Conservation (phyloP, 345 rosid genomes). For the Brassica cretica region DNA sequence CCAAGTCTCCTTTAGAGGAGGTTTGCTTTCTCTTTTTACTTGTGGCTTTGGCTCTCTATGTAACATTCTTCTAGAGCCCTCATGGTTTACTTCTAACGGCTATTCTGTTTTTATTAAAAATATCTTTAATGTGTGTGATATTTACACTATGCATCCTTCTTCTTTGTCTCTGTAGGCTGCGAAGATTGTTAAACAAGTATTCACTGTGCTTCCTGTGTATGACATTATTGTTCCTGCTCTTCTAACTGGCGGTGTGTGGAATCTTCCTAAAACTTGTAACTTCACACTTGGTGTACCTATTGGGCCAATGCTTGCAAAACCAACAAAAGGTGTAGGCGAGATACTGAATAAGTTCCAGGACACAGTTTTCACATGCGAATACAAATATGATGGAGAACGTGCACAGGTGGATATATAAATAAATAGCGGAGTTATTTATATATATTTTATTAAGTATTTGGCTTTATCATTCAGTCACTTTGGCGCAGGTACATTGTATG, state of each 20-base stretch:
- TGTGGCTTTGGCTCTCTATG: slow-evolving; percentile 15
- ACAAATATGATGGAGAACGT: slow-evolving; percentile 97
- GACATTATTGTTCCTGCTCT: slow-evolving; percentile 86
- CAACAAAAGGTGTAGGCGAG: slow-evolving; percentile 81
- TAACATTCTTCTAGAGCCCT: slow-evolving; percentile 7
- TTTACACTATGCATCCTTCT: slow-evolving; percentile 12
- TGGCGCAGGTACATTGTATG: slow-evolving; percentile 72
- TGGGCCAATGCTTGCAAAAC: slow-evolving; percentile 97
- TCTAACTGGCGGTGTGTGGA: slow-evolving; percentile 76
- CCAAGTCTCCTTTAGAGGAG: slow-evolving; percentile 86
- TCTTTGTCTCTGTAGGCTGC: slow-evolving; percentile 59
- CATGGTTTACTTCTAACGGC: background rate
- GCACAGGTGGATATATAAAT: slow-evolving; percentile 66
- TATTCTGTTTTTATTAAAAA: background rate
- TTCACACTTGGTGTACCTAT: slow-evolving; percentile 83
- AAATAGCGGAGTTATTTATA: background rate
- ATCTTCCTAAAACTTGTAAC: slow-evolving; percentile 68
- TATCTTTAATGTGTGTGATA: background rate
- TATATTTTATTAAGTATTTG: background rate
- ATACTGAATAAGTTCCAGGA: slow-evolving; percentile 81
- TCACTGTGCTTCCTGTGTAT: slow-evolving; percentile 88
- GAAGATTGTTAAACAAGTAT: slow-evolving; percentile 82
- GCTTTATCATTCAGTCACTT: slow-evolving; percentile 4
- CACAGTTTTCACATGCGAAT: slow-evolving; percentile 76
- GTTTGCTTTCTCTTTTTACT: slow-evolving; percentile 36